phyloP scores from a whole-genome alignment of 345 rosid genomes.

The Boechera stricta region DNA sequence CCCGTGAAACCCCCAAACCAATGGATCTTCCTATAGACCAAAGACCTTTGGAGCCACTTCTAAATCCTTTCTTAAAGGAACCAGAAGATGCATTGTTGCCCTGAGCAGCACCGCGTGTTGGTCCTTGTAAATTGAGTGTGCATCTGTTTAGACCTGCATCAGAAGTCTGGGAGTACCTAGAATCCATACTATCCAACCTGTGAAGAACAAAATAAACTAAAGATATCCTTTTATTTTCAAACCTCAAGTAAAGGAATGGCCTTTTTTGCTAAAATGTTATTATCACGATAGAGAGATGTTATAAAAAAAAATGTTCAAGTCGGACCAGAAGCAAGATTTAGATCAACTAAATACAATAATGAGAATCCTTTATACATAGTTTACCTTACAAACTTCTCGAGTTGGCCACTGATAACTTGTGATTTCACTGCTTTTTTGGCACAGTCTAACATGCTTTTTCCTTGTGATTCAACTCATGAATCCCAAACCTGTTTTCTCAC shows the following conservation, averaged over 20 bases:
- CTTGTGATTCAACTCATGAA: conserved; percentile 49
- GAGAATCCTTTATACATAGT: neutral
- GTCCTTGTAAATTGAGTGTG: conserved; percentile 74
- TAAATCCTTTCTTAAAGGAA: conserved; percentile 79
- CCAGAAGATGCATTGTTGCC: conserved; percentile 59
- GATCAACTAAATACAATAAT: neutral
- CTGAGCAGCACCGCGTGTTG: conserved; percentile 50
- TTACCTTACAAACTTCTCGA: conserved; percentile 92
- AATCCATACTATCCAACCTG: conserved; percentile 97
- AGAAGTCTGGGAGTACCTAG: conserved; percentile 73
- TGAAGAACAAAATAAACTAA: conserved; percentile 40
- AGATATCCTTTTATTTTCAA: conserved; percentile 15
- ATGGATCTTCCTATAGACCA: conserved; percentile 92
- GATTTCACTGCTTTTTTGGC: conserved; percentile 57
- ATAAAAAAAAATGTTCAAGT: neutral
- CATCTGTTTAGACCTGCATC: conserved; percentile 65
- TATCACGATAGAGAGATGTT: neutral
- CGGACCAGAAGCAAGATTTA: neutral
- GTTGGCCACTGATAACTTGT: conserved; percentile 67
- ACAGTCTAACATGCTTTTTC: conserved; percentile 70
- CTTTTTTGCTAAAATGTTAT: conserved; percentile 2
- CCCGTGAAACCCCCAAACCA: conserved; percentile 87
- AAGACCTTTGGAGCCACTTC: conserved; percentile 88
- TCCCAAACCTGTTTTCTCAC: conserved; percentile 48
- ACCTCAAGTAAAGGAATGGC: conserved; percentile 1